Evolutionary conservation across 805 yeast genomes (phyloP).

Genomic region (Metschnikowia borealis): DNA sequence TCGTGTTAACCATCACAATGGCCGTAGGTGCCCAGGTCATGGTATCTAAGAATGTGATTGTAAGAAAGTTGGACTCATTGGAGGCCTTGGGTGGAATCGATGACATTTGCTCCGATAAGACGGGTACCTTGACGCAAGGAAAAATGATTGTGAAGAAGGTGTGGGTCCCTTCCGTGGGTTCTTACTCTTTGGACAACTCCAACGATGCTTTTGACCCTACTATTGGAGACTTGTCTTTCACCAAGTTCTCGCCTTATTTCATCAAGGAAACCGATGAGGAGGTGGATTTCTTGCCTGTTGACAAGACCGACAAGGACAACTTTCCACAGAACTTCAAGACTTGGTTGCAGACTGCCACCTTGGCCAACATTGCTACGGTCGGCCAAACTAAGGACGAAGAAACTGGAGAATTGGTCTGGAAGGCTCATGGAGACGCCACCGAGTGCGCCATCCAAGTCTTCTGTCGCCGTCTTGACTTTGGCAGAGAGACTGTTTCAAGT

Average conservation of each 20-base stretch:
- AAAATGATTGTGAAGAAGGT: conserved; percentile 69
- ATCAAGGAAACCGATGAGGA: conserved; percentile 36
- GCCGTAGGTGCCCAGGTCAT: conserved; percentile 75
- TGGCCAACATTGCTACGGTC: conserved; percentile 77
- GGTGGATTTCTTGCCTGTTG: conserved; percentile 25
- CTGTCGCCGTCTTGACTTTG: conserved; percentile 17
- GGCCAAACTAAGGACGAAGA: conserved; percentile 41
- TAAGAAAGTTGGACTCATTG: conserved; percentile 70
- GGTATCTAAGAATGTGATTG: conserved; percentile 67
- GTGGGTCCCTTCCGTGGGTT: conserved; percentile 65
- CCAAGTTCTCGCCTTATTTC: conserved; percentile 33
- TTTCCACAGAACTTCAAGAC: conserved; percentile 31
- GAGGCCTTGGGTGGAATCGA: conserved; percentile 78
- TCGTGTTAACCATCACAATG: conserved; percentile 81
- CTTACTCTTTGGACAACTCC: conserved; percentile 50
- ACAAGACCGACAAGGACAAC: conserved; percentile 16
- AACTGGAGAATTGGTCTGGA: conserved; percentile 31
- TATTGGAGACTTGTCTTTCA: conserved; percentile 44
- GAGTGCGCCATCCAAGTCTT: conserved; percentile 20
- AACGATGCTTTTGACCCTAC: conserved; percentile 64
- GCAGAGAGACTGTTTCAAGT: conserved; percentile 24
- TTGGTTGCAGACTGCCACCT: conserved; percentile 65
- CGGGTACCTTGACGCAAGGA: conserved; percentile 80
- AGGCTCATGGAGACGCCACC: conserved; percentile 21
- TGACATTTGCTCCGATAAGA: conserved; percentile 78